Base-by-base conservation (phyloP, 495 filamentous ascomycete species). In the Umbilicaria muhlenbergii region DNA sequence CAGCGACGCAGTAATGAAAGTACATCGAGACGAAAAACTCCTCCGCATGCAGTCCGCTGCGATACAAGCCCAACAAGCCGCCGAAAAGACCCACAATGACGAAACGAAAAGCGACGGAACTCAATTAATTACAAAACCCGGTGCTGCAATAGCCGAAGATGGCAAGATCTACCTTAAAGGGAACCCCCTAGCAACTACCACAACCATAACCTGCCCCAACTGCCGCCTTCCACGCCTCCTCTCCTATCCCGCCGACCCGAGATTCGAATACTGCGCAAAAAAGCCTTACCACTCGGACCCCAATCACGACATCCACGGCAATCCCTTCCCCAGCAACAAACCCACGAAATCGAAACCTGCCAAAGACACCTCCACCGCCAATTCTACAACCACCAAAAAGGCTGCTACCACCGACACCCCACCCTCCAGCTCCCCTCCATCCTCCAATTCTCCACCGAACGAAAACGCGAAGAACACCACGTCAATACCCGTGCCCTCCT, bases 261-360 rank as follows among this genome's bases (percentile, higher is more conserved):
- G 45, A 12, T 47, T 52, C 31, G 48, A 70, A 49, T 92, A 88
- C 61, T 92, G 85, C 67, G 77, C 77, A 52, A 78, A 74, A 45
- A 77, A 77, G 40, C 83, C 85, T 11, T 78, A 78, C 60, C 77
- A 83, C 52, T 73, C 73, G 42, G 73, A 77, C 53, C 74, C 78
- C 2, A 81, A 81, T 41, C 78, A 78, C 60, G 85, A 92, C 55
- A 81, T 89, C 35, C 85, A 91, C 56, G 84, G 83, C 40, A 86
- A 86, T 54, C 78, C 77, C 10, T 91, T 78, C 55, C 69, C 71
- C 0, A 66, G 63, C n/a, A 65, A 65, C 55, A 71, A 71, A 55
- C 55, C 66, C n/a, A 28, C 24, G 5, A 73, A 73, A 44, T 68
- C 64, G 13, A 74, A 74, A 54, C 75, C 75, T 53, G 68, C 64